Evolutionary conservation across 345 rosid species (phyloP).

Genomic region (Microthlaspi erraticum): DNA sequence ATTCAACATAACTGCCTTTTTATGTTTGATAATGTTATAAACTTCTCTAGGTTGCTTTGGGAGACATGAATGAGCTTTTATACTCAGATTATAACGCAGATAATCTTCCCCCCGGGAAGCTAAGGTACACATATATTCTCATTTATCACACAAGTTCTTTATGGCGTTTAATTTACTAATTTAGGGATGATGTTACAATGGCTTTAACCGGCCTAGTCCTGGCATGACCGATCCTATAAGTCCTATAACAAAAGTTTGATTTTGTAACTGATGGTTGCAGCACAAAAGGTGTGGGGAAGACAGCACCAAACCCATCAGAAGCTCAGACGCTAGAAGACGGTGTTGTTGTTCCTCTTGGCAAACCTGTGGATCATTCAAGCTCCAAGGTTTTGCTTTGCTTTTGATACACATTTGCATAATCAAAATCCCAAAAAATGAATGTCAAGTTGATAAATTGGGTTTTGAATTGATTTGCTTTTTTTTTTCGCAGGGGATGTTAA

Average conservation of each 20-base stretch:
- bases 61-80: slow-evolving; percentile 80
- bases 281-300: slow-evolving; percentile 81
- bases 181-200: background rate
- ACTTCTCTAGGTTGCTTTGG: slow-evolving; percentile 77
- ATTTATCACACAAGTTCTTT: slow-evolving; percentile 21
- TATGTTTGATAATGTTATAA: slow-evolving; percentile 22
- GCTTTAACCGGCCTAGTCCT: background rate
- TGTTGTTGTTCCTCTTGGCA: slow-evolving; percentile 75
- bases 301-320: slow-evolving; percentile 69
- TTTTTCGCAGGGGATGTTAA: slow-evolving; percentile 65
- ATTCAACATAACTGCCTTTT: slow-evolving; percentile 19
- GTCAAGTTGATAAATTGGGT: background rate
- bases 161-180: background rate
- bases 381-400: slow-evolving; percentile 36
- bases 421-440: background rate
- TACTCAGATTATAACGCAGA: slow-evolving; percentile 66
- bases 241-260: background rate
- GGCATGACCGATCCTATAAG: background rate
- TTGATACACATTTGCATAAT: slow-evolving; percentile 10
- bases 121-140: slow-evolving; percentile 54
- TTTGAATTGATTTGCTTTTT: background rate
- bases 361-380: slow-evolving; percentile 54
- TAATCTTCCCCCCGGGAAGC: slow-evolving; percentile 76
- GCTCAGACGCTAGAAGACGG: slow-evolving; percentile 69
- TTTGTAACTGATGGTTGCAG: slow-evolving; percentile 48